These are phyloP conservation scores for Starmera stellimalicola DNA, from an alignment of 1,139 yeast species.

Conservation along the genomic window DNA sequence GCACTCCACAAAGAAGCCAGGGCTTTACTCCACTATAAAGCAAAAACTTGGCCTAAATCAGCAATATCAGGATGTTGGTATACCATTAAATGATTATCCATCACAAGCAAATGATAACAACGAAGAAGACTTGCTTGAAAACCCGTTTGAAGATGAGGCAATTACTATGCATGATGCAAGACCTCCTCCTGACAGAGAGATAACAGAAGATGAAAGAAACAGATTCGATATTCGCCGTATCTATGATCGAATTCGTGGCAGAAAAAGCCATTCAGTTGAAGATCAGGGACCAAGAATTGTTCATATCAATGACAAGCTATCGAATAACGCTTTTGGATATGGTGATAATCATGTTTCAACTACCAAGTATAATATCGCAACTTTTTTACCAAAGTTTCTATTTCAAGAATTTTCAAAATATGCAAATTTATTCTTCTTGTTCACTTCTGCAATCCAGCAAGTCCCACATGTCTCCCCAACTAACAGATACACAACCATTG, in stretches of 20 bases:
- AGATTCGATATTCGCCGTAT: slow-evolving; percentile 49
- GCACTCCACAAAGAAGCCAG: slow-evolving; percentile 2
- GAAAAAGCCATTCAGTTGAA: slow-evolving; percentile 22
- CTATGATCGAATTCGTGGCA: slow-evolving; percentile 36
- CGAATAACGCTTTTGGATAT: slow-evolving; percentile 50
- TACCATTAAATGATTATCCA: slow-evolving; percentile 19
- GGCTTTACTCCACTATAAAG: slow-evolving; percentile 13
- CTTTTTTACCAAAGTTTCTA: slow-evolving; percentile 87
- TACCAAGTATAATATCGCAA: slow-evolving; percentile 91
- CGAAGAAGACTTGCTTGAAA: slow-evolving; percentile 15
- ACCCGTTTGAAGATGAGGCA: slow-evolving; percentile 17
- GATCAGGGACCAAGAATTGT: slow-evolving; percentile 58
- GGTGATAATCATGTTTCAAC: slow-evolving; percentile 87
- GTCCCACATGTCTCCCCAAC: slow-evolving; percentile 97
- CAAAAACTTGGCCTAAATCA: slow-evolving; percentile 15
- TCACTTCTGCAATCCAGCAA: slow-evolving; percentile 91
- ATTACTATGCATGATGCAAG: slow-evolving; percentile 5
- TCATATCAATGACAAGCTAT: slow-evolving; percentile 48
- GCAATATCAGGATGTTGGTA: slow-evolving; percentile 24
- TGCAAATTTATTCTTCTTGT: slow-evolving; percentile 88
- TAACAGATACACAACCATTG: slow-evolving; percentile 89
- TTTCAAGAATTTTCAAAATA: slow-evolving; percentile 96
- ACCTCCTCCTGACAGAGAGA: slow-evolving; percentile 5
- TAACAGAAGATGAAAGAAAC: slow-evolving; percentile 21
- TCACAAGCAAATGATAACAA: slow-evolving; percentile 17